phyloP scores from a whole-genome alignment of 768 basidiomycete species.

The Suillus bovinus region DNA sequence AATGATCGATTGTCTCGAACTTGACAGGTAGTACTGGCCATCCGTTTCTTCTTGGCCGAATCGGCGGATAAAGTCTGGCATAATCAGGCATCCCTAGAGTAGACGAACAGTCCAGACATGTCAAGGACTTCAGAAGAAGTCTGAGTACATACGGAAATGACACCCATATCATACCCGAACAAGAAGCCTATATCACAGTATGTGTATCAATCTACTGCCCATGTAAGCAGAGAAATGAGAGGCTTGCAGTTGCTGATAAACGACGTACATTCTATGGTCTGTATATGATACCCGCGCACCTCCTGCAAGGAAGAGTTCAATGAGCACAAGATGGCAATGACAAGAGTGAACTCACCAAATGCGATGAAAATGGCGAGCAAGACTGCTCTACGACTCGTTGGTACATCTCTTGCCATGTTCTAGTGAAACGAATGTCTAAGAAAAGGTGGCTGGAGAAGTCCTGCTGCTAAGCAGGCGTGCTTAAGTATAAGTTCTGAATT shows the following conservation, averaged over 20 bases:
- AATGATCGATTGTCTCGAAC: constrained; percentile 72
- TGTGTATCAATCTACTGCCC: neutral
- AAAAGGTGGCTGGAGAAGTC: neutral
- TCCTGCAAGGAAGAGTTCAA: constrained; percentile 15
- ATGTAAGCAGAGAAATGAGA: constrained; percentile 4
- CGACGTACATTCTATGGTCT: neutral
- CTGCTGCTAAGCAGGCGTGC: neutral
- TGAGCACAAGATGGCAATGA: neutral
- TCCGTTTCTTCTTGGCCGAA: constrained; percentile 56
- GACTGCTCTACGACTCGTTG: constrained; percentile 64
- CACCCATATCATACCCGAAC: constrained; percentile 77
- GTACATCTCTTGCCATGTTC: constrained; percentile 42
- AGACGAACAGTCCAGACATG: constrained; percentile 1
- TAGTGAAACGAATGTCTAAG: neutral
- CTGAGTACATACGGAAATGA: constrained; percentile 56
- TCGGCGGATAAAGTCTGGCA: constrained; percentile 71
- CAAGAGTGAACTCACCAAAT: constrained; percentile 50
- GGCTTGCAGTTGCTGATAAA: constrained; percentile 3
- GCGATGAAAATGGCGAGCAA: constrained; percentile 70
- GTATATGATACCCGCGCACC: constrained; percentile 16
- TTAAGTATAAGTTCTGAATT: constrained; percentile 16
- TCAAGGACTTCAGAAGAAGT: neutral
- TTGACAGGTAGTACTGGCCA: constrained; percentile 53
- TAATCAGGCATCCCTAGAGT: constrained; percentile 70
- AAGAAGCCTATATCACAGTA: constrained; percentile 53